Conservation (phyloP, 2,329 filamentous ascomycete genomes). For the Nothopassalora personata region DNA sequence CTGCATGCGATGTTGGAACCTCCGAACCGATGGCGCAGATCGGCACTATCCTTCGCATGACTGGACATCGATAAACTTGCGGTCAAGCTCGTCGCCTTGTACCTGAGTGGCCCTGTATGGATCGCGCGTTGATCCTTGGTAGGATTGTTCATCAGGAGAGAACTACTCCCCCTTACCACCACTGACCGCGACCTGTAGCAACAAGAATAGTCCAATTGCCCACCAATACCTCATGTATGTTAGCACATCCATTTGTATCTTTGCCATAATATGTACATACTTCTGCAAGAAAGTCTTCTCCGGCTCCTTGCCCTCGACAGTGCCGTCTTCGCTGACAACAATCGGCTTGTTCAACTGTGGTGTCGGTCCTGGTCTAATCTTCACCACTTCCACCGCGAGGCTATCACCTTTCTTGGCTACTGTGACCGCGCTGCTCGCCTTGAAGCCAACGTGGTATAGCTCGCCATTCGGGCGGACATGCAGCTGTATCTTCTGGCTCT, state of each 20-base stretch:
- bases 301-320: slow-evolving; percentile 42
- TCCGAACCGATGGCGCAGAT: too few relatives aligned
- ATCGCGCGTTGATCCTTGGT: too few relatives aligned
- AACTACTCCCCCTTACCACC: slow-evolving; percentile 23
- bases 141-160: not conserved
- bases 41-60: too few relatives aligned
- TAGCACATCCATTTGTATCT: slow-evolving; percentile 1
- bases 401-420: slow-evolving; percentile 9
- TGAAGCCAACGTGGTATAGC: slow-evolving; percentile 43
- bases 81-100: too few relatives aligned
- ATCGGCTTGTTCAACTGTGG: slow-evolving; percentile 50
- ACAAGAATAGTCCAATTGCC: slow-evolving; percentile 44
- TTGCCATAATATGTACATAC: slow-evolving; percentile 30
- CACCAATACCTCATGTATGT: slow-evolving; percentile 45
- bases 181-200: slow-evolving; percentile 43
- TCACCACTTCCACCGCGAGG: slow-evolving; percentile 40
- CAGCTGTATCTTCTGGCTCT: slow-evolving; percentile 41
- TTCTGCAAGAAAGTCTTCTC: slow-evolving; percentile 50
- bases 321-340: slow-evolving; percentile 52
- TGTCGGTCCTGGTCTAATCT: slow-evolving; percentile 36
- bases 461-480: slow-evolving; percentile 41
- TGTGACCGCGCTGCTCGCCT: slow-evolving; percentile 25
- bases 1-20: too few relatives aligned
- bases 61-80: too few relatives aligned
- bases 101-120: not conserved